phyloP scores from a whole-genome alignment of 1,284 basidiomycete genomes.

The Sanguinoderma infundibulare region DNA sequence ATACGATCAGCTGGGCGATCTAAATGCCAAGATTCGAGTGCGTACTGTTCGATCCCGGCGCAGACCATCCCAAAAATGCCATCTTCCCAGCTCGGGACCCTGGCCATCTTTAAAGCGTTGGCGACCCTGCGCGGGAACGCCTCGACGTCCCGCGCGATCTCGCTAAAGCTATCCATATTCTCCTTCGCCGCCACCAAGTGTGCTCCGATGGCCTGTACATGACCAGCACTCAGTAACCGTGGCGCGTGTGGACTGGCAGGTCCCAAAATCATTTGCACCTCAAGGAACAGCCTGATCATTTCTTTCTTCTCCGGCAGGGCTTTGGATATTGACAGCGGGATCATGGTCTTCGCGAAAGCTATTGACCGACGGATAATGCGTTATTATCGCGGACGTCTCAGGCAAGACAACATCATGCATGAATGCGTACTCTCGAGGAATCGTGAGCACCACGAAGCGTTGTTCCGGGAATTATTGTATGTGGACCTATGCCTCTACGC shows the following conservation, averaged over 20 bases:
- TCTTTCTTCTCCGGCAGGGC: conserved; percentile 32
- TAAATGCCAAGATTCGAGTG: no score
- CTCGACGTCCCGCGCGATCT: conserved; percentile 33
- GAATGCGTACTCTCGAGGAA: conserved; percentile 28
- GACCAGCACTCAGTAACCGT: neutral
- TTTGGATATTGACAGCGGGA: conserved; percentile 30
- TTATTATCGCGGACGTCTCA: neutral
- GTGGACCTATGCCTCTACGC: conserved; percentile 27
- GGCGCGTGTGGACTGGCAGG: neutral
- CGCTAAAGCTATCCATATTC: conserved; percentile 29
- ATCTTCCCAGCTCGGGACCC: neutral
- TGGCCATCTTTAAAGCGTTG: conserved; percentile 21
- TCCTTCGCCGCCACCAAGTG: conserved; percentile 31
- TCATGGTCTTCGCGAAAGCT: no score
- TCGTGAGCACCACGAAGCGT: conserved; percentile 30
- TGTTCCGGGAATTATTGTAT: conserved; percentile 31
- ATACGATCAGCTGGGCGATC: neutral
- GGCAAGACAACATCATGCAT: neutral
- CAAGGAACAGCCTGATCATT: conserved; percentile 36
- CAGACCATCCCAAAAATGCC: neutral
- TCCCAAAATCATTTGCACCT: conserved; percentile 17
- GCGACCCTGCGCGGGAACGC: conserved; percentile 35
- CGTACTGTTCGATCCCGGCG: neutral
- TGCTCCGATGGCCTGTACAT: conserved; percentile 28
- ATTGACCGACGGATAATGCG: no score